These are phyloP conservation scores for Amaranthus tricolor DNA, from an alignment of 179 eudicot genomes.

Conservation along the genomic window DNA sequence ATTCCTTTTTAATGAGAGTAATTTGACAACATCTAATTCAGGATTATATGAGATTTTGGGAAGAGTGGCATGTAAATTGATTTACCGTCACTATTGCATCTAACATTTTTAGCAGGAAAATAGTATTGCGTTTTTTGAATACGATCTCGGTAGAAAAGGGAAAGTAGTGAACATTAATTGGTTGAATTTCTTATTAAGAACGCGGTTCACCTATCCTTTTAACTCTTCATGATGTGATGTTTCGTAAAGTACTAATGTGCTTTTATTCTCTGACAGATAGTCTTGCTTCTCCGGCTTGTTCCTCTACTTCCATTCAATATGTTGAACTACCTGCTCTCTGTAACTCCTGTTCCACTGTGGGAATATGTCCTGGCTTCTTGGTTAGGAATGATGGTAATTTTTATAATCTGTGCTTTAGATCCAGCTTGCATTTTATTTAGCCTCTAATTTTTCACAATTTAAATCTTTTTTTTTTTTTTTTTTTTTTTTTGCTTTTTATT, in stretches of 20 bases:
- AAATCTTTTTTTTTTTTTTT: too few relatives aligned
- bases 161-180: not conserved
- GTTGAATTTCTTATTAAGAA: not conserved
- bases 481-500: not conserved
- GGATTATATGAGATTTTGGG: not conserved
- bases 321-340: constrained; percentile 90
- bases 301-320: constrained; percentile 92
- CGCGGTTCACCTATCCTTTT: not conserved
- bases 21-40: too few relatives aligned
- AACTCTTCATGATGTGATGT: not conserved
- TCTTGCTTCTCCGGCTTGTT: constrained; percentile 87
- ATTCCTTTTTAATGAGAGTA: not conserved
- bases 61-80: not conserved
- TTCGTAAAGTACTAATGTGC: constrained; percentile 4
- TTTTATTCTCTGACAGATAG: constrained; percentile 55
- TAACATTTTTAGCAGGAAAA: not conserved
- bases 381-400: constrained; percentile 95
- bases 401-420: constrained; percentile 3
- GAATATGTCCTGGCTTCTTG: constrained; percentile 88
- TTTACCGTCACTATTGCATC: not conserved
- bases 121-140: not conserved
- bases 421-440: constrained; percentile 6
- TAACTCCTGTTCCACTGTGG: constrained; percentile 81
- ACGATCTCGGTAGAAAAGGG: constrained; percentile 4
- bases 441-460: not conserved